These are phyloP conservation scores for Iberis amara DNA, from an alignment of 441 rosid species.

Conservation along the genomic window DNA sequence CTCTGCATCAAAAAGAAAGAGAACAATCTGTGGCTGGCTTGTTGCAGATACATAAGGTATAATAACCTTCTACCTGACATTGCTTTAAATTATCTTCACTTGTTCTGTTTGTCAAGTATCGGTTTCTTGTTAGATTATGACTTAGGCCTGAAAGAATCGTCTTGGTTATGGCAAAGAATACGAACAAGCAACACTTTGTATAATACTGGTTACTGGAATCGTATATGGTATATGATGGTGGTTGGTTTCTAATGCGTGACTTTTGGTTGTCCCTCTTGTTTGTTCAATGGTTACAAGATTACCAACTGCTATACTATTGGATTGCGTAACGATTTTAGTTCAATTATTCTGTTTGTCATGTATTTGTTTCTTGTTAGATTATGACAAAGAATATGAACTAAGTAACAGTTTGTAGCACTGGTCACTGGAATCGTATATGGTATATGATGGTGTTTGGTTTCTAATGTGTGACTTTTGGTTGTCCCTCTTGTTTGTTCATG, in stretches of 20 bases:
- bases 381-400: neutral
- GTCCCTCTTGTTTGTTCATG: slow-evolving; percentile 1
- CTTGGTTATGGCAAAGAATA: neutral
- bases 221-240: slow-evolving; percentile 10
- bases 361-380: neutral
- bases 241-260: slow-evolving; percentile 1
- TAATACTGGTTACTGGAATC: neutral
- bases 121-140: neutral
- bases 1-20: slow-evolving; percentile 42
- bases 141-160: slow-evolving; percentile 6
- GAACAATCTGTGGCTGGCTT: slow-evolving; percentile 37
- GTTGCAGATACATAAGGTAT: slow-evolving; percentile 54
- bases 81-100: slow-evolving; percentile 4
- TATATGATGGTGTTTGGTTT: slow-evolving; percentile 15
- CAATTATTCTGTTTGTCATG: neutral
- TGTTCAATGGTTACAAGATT: neutral
- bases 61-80: slow-evolving; percentile 1
- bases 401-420: neutral
- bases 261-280: neutral
- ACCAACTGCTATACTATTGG: neutral
- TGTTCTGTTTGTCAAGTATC: neutral
- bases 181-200: neutral
- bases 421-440: neutral
- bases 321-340: neutral
- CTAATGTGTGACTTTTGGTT: neutral